A percentile compares a stretch with the other conserved stretches of the same genome.
Conservation (phyloP, 192 early-diverging fungal genomes). For the Globomyces pollinis-pini region DNA sequence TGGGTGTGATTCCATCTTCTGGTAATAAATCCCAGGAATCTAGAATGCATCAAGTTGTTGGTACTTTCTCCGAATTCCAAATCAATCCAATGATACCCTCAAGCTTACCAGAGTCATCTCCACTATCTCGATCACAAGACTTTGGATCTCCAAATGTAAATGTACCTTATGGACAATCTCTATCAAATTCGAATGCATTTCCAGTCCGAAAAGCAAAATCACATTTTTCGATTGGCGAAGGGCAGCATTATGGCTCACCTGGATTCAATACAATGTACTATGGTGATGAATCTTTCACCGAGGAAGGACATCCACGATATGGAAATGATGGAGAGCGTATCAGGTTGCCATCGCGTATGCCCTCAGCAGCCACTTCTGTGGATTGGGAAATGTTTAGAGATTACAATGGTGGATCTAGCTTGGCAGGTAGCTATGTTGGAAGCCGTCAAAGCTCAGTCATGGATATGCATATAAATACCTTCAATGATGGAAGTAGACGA, state of each 20-base stretch:
- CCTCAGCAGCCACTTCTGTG: constrained; percentile 2
- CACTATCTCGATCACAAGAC: not conserved
- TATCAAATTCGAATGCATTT: not conserved
- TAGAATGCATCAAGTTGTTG: constrained; percentile 10
- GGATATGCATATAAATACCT: not conserved
- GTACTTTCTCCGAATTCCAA: constrained; percentile 10
- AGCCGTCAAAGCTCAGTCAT: constrained; percentile 3
- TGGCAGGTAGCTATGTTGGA: not conserved
- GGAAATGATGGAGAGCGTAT: constrained; percentile 3
- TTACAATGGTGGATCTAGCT: not conserved
- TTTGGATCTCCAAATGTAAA: not conserved
- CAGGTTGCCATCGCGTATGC: constrained; percentile 10
- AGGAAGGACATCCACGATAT: constrained; percentile 12
- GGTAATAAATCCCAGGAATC: not conserved
- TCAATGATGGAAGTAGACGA: not conserved
- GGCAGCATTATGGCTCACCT: not conserved
- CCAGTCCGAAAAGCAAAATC: constrained; percentile 7
- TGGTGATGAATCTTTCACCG: not conserved
- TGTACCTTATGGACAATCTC: not conserved
- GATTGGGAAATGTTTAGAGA: constrained; percentile 10
- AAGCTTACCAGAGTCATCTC: not conserved
- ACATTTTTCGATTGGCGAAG: constrained; percentile 3
- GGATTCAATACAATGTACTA: constrained; percentile 1
- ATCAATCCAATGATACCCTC: not conserved
- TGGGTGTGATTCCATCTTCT: not conserved